Conservation (phyloP, 75 land plant species). For the Pinus albicaulis region DNA sequence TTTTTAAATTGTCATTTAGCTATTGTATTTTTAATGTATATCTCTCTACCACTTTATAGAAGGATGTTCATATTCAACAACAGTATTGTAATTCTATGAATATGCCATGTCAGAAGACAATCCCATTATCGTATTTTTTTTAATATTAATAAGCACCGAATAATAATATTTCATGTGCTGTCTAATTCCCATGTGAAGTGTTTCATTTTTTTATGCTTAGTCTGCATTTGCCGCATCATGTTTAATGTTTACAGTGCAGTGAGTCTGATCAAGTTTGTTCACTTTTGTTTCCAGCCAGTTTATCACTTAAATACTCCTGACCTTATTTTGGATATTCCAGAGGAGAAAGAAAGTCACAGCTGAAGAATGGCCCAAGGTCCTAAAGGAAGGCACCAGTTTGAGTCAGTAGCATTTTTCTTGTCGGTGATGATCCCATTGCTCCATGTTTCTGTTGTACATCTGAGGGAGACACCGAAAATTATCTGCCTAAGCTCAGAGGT, state of each 20-base stretch:
- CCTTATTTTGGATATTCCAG: constrained; percentile 33
- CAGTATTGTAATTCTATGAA: too few species aligned
- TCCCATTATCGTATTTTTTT: too few species aligned
- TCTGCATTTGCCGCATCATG: not conserved
- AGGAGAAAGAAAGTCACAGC: constrained; percentile 96
- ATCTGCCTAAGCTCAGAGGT: constrained; percentile 86
- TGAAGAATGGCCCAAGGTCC: constrained; percentile 97
- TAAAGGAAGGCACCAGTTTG: constrained; percentile 93
- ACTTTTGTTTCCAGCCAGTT: not conserved
- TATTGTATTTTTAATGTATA: too few species aligned
- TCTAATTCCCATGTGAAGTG: too few species aligned
- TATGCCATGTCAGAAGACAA: too few species aligned
- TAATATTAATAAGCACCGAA: too few species aligned
- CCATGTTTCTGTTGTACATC: constrained; percentile 73
- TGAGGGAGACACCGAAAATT: too few species aligned
- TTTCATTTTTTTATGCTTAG: not conserved
- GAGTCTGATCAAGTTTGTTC: not conserved
- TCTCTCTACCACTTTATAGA: too few species aligned
- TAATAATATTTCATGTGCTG: too few species aligned
- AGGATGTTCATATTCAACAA: too few species aligned
- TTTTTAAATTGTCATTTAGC: too few species aligned
- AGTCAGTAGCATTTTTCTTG: constrained; percentile 89
- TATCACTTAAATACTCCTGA: not conserved
- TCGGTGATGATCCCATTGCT: constrained; percentile 87
- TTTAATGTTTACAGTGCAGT: not conserved